Evolutionary conservation across 352 stramenopile species (phyloP), one percentile per base, ranked within the genome.

Genomic region (Phytophthora chlamydospora): DNA sequence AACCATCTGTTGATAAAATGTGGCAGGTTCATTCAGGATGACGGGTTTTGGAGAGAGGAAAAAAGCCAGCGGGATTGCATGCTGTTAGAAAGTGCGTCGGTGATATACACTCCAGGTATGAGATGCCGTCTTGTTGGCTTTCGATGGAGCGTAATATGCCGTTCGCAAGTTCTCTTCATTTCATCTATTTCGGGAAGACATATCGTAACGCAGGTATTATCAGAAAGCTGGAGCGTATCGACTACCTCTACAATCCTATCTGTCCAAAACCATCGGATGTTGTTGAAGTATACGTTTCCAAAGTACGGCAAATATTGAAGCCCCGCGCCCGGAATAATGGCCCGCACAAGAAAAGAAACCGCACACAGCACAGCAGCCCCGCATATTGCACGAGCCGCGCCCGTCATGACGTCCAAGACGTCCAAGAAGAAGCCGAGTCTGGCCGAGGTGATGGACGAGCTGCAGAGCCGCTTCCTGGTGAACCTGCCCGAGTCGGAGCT

Each of bases 381-480:
- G n/a, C 33, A 3, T 45, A n/a, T 6, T 27, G 16, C 17, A 49
- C 1, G 36, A 47, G 7, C 12, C 24, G 4, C 24, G 24, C 24
- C 24, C 6, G 51, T 14, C 7, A 67, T 67, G 63, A 71, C 55
- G 53, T 65, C 49, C 34, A 65, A 63, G 49, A 52, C 54, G 56
- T 73, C 57, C 43, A 75, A 80, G 61, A 74, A 71, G 55, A 73
- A 74, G 59, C 83, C 83, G 12, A 77, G 71, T 57, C 80, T 94
- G 73, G 73, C 87, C n/a, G 93, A 98, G 59, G 89, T 96, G 34
- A 90, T 98, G 76, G 95, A 98, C 81, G 95, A 98, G 68, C 83
- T 98, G 39, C 93, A 98, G 76, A 98, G 90, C 39, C 87, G 93
- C 33, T 98, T 98, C 74, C 79, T 98, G 32, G 79, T 98, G 54